These are phyloP conservation scores for Curvularia verruculosa DNA, from an alignment of 2,329 filamentous ascomycete species.

Conservation along the genomic window DNA sequence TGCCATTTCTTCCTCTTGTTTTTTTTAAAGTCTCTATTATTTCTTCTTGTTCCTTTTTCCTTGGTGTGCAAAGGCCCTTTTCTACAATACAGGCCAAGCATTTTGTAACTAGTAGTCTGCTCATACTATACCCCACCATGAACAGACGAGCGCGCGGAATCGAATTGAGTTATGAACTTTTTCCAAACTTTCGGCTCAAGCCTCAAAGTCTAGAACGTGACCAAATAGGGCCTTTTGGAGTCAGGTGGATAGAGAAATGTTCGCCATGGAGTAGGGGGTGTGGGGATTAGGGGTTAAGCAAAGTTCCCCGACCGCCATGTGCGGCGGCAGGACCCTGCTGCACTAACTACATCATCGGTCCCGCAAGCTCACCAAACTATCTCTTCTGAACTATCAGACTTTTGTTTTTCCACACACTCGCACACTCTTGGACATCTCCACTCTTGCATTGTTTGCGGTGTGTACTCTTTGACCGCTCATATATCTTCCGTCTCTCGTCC, in stretches of 20 bases:
- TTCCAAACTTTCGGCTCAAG: not conserved
- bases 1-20: constrained; percentile 14
- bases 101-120: constrained; percentile 17
- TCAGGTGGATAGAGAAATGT: constrained; percentile 6
- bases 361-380: constrained; percentile 17
- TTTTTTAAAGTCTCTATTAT: constrained; percentile 1
- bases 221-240: not conserved
- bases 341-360: constrained; percentile 20
- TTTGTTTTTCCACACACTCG: constrained; percentile 9
- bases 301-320: constrained; percentile 18
- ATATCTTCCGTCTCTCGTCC: not conserved
- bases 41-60: constrained; percentile 5
- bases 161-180: constrained; percentile 14
- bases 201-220: not conserved
- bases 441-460: constrained; percentile 3
- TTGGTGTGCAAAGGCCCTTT: constrained; percentile 20
- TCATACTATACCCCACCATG: constrained; percentile 32
- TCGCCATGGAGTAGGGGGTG: constrained; percentile 5
- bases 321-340: constrained; percentile 17
- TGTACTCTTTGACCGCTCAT: constrained; percentile 2
- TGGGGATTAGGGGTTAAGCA: constrained; percentile 16
- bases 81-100: constrained; percentile 24
- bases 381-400: constrained; percentile 9
- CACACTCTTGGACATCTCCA: constrained; percentile 11
- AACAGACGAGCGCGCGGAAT: constrained; percentile 25